A percentile compares a stretch with the other conserved stretches of the same genome.
phyloP scores from a whole-genome alignment of 805 yeast genomes.

The Cyberlindnera samutprakarnensis region DNA sequence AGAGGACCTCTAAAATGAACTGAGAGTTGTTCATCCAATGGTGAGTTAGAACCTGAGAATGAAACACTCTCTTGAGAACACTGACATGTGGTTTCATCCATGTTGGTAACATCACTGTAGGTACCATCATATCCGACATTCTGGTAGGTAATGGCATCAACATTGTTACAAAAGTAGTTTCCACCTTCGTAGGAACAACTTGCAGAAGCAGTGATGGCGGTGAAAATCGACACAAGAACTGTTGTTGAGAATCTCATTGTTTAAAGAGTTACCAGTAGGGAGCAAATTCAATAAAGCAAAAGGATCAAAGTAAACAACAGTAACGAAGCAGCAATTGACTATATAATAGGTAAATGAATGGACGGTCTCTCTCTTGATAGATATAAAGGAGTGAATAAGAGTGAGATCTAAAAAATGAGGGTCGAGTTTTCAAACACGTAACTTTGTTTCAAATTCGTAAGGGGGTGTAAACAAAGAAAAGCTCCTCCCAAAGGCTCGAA shows the following conservation, averaged over 20 bases:
- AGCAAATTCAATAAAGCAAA: too few relatives aligned
- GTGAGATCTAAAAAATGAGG: too few relatives aligned
- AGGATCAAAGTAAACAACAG: too few relatives aligned
- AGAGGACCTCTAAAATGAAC: slow-evolving; percentile 90
- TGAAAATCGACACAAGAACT: slow-evolving; percentile 16
- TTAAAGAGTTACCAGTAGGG: too few relatives aligned
- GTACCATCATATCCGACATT: slow-evolving; percentile 83
- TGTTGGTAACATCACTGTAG: slow-evolving; percentile 69
- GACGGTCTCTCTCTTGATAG: too few relatives aligned
- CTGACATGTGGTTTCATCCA: slow-evolving; percentile 63
- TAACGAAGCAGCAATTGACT: too few relatives aligned
- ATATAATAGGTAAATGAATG: too few relatives aligned
- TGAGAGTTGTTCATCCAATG: slow-evolving; percentile 80
- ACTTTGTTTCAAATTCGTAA: too few relatives aligned
- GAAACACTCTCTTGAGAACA: slow-evolving; percentile 54
- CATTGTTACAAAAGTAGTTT: slow-evolving; percentile 76
- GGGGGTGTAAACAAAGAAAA: too few relatives aligned
- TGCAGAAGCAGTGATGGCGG: slow-evolving; percentile 19
- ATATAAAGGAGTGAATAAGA: too few relatives aligned
- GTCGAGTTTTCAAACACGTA: too few relatives aligned
- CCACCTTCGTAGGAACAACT: slow-evolving; percentile 50
- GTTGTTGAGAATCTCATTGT: slow-evolving; percentile 21
- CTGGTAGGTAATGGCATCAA: slow-evolving; percentile 56
- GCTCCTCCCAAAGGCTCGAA: too few relatives aligned
- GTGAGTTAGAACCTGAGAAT: slow-evolving; percentile 69